phyloP scores from a whole-genome alignment of 2,329 filamentous ascomycete species.

The Teratosphaeria epicoccoides region DNA sequence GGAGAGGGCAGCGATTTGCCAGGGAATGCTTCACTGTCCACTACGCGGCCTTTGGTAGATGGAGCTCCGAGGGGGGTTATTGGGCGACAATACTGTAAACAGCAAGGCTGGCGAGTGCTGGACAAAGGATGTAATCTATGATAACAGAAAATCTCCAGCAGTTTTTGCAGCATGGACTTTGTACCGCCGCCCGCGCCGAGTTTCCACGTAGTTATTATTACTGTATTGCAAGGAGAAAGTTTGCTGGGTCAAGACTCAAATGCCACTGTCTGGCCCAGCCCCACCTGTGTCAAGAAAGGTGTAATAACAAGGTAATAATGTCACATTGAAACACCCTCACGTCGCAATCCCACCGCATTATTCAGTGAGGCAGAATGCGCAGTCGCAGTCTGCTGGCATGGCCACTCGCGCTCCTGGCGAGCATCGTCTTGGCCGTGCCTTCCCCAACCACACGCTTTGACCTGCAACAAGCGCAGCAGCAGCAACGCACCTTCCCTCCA shows the following conservation, averaged over 20 bases:
- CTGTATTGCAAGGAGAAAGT: neutral
- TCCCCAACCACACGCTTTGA: conserved; percentile 5
- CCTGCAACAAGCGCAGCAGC: conserved; percentile 4
- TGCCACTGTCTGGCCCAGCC: too few species aligned
- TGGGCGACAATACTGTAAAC: too few species aligned
- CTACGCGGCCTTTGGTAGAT: too few species aligned
- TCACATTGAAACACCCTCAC: neutral
- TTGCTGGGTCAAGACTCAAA: too few species aligned
- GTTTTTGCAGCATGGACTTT: neutral
- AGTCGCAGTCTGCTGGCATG: conserved; percentile 7
- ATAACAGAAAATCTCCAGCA: neutral
- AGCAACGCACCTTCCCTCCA: conserved; percentile 1
- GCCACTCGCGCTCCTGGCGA: conserved; percentile 4
- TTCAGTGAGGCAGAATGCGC: conserved; percentile 4
- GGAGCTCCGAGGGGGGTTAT: too few species aligned
- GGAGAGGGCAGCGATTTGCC: too few species aligned
- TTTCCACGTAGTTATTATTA: neutral
- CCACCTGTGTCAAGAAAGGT: too few species aligned
- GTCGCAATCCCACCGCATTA: too few species aligned
- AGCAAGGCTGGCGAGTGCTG: too few species aligned
- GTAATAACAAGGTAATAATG: too few species aligned
- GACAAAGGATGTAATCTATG: too few species aligned
- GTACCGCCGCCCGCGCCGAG: neutral
- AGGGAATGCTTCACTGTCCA: too few species aligned
- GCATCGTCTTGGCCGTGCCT: conserved; percentile 10